Percentiles rank a stretch among this genome's conserved stretches.
Evolutionary conservation across 805 yeast genomes (phyloP).

Genomic region (Monosporozyma yasuniensis): DNA sequence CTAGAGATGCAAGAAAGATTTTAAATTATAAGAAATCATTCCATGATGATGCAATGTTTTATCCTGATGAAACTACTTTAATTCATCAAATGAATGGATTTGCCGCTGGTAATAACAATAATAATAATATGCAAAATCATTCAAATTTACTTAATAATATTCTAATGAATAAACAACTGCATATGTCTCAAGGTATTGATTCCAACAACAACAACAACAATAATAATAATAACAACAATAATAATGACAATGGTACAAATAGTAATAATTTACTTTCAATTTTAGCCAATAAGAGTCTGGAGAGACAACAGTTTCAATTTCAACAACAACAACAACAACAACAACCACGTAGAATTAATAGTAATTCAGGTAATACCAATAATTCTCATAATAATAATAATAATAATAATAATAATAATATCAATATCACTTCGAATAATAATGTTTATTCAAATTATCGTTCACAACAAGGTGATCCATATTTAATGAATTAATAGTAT

Average conservation of each 20-base stretch:
- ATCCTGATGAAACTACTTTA: conserved; percentile 12
- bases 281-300: conserved; percentile 10
- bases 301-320: conserved; percentile 6
- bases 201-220: no score
- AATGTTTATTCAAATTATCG: conserved; percentile 2
- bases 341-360: conserved; percentile 1
- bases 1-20: conserved; percentile 21
- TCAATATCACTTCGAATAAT: conserved; percentile 1
- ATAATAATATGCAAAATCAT: not conserved
- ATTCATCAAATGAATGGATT: conserved; percentile 4
- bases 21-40: conserved; percentile 24
- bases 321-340: conserved; percentile 8
- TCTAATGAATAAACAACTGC: conserved; percentile 6
- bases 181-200: not conserved
- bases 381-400: not conserved
- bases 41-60: conserved; percentile 23
- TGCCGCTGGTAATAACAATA: conserved; percentile 1
- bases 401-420: not conserved
- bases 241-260: conserved; percentile 3
- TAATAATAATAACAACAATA: not conserved
- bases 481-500: conserved; percentile 10
- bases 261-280: not conserved
- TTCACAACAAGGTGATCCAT: conserved; percentile 15
- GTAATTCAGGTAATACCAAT: not conserved
- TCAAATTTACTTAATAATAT: conserved; percentile 6